Evolutionary conservation across 108 stramenopile genomes (phyloP), one percentile per base, ranked within the genome.

Genomic region (Skeletonema menzelii): DNA sequence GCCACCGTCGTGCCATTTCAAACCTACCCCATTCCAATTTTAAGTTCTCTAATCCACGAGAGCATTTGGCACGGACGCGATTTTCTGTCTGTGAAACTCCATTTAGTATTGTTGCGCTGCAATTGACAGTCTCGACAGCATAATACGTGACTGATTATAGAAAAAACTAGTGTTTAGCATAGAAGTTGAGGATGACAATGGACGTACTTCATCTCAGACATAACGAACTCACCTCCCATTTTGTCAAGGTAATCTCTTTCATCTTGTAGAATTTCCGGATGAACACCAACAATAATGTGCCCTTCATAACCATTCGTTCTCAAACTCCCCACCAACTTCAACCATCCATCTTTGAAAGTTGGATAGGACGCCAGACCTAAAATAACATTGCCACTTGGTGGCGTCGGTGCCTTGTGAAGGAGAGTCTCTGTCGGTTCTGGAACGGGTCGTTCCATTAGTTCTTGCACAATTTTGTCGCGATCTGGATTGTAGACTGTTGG

Each of bases 1-100:
- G 56, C 76, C 78, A 91, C 42, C 90, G 83, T 37, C 87, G 58
- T 19, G 78, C 67, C 71, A 93, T 71, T 32, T 90, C 87, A 72
- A 83, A 90, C 32, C 89, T 74, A 22, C 87, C 81, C 89, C 89
- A 91, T 67, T 88, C 88, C 19, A 82, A 65, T 67, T 93, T 91
- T 20, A 93, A 44, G 27, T 82, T 73, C 28, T 77, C 76, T 3
- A 82, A 58, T 42, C 80, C 80, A 19, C 17, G 32, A 6, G 80
- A 82, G 64, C 80, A 82, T 22, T 40, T 46, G 12, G 72, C 70
- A 14, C 76, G 80, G 40, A 82, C 76, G 11, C 20, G 47, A 69
- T 80, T 82, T 0, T 35, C 28, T 13, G 64, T 56, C 32, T 56
- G 26, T 37, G 63, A 27, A 2, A 46, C 57, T 31, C 55, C 61